Evolutionary conservation across 2,329 filamentous ascomycete species (phyloP), one percentile per base, ranked within the genome.

Genomic region (Trichoderma afroharzianum): DNA sequence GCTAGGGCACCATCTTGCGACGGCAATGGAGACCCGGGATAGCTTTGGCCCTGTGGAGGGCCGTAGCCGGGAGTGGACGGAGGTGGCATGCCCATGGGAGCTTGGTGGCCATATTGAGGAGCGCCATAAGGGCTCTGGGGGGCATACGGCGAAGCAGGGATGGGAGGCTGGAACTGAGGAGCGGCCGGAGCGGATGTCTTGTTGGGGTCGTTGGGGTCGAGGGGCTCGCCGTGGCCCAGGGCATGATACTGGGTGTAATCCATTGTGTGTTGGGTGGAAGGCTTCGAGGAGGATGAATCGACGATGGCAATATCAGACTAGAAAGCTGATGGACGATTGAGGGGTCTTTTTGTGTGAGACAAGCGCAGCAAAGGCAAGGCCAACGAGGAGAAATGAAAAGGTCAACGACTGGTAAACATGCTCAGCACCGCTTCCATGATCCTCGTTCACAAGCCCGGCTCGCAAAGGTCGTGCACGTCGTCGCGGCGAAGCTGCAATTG

Each of bases 231-330:
- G 76, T 89, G 86, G 62, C 87, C 88, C 68, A 88, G 83, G 77
- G 85, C 81, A 76, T 89, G 86, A 76, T 87, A 89, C 79, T 85
- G 85, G 72, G 83, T 80, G 77, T 87, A 85, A 75, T 88, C 86
- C 77, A 86, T 84, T 87, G 89, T 89, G n/a, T 75, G 72, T 55
- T 68, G 68, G 59, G 66, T 71, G 59, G n/a, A 39, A 43, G 32
- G 61, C 15, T 36, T 43, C 28, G 33, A 15, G 70, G 30, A 36
- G 28, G 36, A 32, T 50, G 66, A 43, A 43, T 43, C 57, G 57
- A 33, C 47, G 15, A 33, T 33, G 62, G n/a, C 43, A 50, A 50
- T 50, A 50, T 50, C 43, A 50, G 43, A 50, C n/a, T 47, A 77
- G 71, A 76, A 18, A 18, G 73, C 73, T 26, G 24, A 53, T n/a